phyloP scores from a whole-genome alignment of 345 rosid genomes.

The Schrenkiella parvula region DNA sequence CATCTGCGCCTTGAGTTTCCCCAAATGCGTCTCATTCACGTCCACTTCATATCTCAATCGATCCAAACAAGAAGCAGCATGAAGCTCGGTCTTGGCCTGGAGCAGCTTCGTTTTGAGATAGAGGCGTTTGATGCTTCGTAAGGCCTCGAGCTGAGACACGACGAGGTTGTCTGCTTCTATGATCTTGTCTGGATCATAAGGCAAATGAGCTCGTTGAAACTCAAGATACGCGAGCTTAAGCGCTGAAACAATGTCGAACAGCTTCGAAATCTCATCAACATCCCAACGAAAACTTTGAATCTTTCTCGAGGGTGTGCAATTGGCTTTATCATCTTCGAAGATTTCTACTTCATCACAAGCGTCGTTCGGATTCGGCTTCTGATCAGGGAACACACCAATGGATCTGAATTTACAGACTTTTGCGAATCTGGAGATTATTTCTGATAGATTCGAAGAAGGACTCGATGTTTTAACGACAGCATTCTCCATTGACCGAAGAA shows the following conservation, averaged over 20 bases:
- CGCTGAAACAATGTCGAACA: conserved; percentile 46
- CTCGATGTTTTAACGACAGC: conserved; percentile 33
- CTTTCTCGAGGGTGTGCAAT: conserved; percentile 20
- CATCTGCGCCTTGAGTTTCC: conserved; percentile 36
- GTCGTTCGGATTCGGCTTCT: conserved; percentile 14
- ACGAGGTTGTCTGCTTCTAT: conserved; percentile 49
- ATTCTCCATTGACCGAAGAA: conserved; percentile 39
- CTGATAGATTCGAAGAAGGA: conserved; percentile 45
- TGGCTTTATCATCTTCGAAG: conserved; percentile 19
- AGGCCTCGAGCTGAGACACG: conserved; percentile 44
- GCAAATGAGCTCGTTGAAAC: conserved; percentile 60
- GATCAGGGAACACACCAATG: conserved; percentile 48
- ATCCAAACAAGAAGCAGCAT: conserved; percentile 27
- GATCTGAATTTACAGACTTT: conserved; percentile 60
- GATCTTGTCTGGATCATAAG: conserved; percentile 53
- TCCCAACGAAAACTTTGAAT: background rate
- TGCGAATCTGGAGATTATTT: conserved; percentile 51
- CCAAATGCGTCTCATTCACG: conserved; percentile 38
- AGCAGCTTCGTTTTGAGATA: conserved; percentile 34
- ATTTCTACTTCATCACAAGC: conserved; percentile 24
- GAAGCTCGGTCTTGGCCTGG: conserved; percentile 19
- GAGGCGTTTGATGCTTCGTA: conserved; percentile 38
- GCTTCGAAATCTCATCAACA: conserved; percentile 34
- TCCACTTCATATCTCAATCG: conserved; percentile 33
- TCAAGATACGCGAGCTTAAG: conserved; percentile 50